Evolutionary conservation across 2,329 filamentous ascomycete genomes (phyloP), one percentile per base, ranked within the genome.

Genomic region (Verticillium longisporum): DNA sequence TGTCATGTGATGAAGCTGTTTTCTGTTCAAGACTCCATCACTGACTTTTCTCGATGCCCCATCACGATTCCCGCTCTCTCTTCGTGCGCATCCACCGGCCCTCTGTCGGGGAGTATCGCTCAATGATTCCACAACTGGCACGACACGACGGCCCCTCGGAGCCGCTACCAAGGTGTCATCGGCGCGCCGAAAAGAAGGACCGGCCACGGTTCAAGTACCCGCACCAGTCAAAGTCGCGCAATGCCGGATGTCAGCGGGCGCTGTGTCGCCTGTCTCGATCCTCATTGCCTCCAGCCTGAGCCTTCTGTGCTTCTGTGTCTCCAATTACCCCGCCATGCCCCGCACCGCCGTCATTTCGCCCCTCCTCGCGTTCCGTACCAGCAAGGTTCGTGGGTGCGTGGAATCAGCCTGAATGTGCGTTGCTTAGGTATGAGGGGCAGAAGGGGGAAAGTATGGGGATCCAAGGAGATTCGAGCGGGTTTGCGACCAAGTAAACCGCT

Each of bases 211-310:
- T 21, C 7, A 9, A 50, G 45, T 50, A 50, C 26, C 54, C 54
- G 54, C 54, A 55, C 54, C 54, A 55, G 26, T 55, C 54, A 55
- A 34, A 55, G 54, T 55, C 54, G 26, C 54, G 54, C 54, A 55
- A 15, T 55, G 54, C 54, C 54, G 54, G 54, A 34, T 50, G 45
- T 50, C 18, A n/a, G 45, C n/a, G 18, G 45, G 45, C 10, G 45
- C n/a, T 50, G 15, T 26, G 45, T 50, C n/a, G 45, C 18, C 45
- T 13, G 38, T 26, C 11, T 18, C 34, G 21, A 50, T 50, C 9
- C 45, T n/a, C 18, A 50, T 50, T 10, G 9, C 18, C 45, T 50
- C 21, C 45, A 18, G 21, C 21, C 45, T 50, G n/a, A 11, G 9
- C 6, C 7, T 9, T 26, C 45, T 13, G 9, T 7, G 7, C 2